phyloP scores from a whole-genome alignment of 768 basidiomycete genomes.

The Dioszegia hungarica region DNA sequence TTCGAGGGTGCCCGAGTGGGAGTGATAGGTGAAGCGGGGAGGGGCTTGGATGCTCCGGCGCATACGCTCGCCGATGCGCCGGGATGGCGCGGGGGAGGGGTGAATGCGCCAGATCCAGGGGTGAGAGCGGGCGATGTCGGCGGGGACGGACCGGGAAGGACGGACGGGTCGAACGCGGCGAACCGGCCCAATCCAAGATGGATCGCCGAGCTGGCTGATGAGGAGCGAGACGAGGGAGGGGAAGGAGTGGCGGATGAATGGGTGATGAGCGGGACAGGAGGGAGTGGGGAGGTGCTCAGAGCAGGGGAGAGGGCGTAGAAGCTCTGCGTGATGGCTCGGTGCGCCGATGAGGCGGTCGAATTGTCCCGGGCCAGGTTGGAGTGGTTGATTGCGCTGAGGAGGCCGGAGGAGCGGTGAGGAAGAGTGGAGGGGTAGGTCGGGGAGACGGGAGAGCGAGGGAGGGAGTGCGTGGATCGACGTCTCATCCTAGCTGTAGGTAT shows the following conservation, averaged over 20 bases:
- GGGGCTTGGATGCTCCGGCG: conserved; percentile 2
- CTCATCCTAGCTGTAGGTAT: conserved; percentile 9
- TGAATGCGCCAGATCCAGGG: neutral
- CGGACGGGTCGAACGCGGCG: conserved; percentile 14
- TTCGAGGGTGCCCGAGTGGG: conserved; percentile 37
- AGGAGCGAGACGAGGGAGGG: conserved; percentile 10
- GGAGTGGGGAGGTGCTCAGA: neutral
- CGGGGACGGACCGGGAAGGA: conserved; percentile 25
- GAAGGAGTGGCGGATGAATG: neutral
- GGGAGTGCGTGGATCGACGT: conserved; percentile 22
- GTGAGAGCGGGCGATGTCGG: neutral
- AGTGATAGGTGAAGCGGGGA: conserved; percentile 24
- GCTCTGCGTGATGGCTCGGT: conserved; percentile 27
- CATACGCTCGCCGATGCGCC: neutral
- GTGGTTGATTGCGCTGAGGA: neutral
- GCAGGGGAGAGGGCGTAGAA: conserved; percentile 15
- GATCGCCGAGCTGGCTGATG: conserved; percentile 3
- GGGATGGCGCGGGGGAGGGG: neutral
- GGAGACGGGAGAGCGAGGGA: conserved; percentile 19
- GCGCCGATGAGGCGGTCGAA: conserved; percentile 15
- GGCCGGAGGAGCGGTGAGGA: neutral
- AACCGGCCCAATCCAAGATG: conserved; percentile 33
- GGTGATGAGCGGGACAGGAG: neutral
- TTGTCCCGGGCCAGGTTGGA: neutral
- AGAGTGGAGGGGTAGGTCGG: conserved; percentile 3